A percentile compares a stretch with the other conserved stretches of the same genome.
Conservation (phyloP, 2,329 filamentous ascomycete genomes). For the Colletotrichum liriopes region DNA sequence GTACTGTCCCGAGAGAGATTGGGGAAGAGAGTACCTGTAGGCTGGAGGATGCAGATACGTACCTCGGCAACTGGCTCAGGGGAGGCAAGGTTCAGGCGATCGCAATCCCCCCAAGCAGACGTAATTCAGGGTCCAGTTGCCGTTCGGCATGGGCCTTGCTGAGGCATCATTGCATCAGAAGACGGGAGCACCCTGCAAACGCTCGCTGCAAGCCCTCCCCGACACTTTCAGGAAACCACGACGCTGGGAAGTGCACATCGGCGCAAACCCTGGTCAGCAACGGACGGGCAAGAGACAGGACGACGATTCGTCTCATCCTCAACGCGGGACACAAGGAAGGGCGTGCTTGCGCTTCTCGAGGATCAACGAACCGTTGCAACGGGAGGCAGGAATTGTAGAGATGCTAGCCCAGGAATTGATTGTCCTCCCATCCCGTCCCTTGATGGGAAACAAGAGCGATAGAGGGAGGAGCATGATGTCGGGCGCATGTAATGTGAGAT, state of each 20-base stretch:
- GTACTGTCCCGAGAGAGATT: no score
- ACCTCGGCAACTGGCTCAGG: neutral
- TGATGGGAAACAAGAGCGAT: neutral
- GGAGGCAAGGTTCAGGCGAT: slow-evolving; percentile 1
- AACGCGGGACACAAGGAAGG: neutral
- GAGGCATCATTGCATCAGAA: neutral
- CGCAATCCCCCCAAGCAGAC: slow-evolving; percentile 1
- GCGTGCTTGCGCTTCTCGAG: neutral
- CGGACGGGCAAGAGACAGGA: neutral
- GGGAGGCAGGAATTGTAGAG: neutral
- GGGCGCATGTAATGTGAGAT: neutral
- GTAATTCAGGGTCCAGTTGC: slow-evolving; percentile 12
- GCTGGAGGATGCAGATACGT: neutral
- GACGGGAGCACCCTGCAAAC: neutral
- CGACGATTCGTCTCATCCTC: neutral
- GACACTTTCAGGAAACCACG: neutral
- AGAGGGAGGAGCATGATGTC: neutral
- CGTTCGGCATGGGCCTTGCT: neutral
- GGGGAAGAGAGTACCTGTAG: no score
- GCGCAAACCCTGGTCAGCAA: neutral
- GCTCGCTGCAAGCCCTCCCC: neutral
- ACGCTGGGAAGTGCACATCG: neutral
- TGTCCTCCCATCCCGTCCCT: neutral
- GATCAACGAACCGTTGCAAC: neutral
- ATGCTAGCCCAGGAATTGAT: neutral